Evolutionary conservation across 176 grass and related monocot species (phyloP), one percentile per base, ranked within the genome.

Genomic region (Triticum turgidum): DNA sequence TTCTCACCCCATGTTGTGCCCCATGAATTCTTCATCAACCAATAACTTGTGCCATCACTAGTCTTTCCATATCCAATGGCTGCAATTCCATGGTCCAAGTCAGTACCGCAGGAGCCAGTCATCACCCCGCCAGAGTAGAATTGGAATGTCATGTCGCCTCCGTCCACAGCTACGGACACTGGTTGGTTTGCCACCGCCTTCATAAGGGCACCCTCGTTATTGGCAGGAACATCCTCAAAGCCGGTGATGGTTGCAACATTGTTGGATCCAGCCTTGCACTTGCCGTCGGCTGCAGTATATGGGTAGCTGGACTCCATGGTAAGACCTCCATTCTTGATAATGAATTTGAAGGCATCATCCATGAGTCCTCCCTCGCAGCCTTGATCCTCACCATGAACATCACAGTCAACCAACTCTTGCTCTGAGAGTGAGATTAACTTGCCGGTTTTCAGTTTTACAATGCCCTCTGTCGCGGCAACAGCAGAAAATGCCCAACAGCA

Each of bases 401-500:
- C 76, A 18, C 88, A 93, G 0, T 88, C 88, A 77, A 90, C 86
- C 2, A 93, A 34, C 33, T 93, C 88, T 79, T 93, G 91, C 45
- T 93, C 81, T 0, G 85, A 93, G 6, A 90, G 25, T 5, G 88
- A 93, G 41, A 88, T 25, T 0, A 93, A 84, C 13, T 87, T 89
- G 3, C 87, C 87, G 0, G 74, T 89, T 76, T 73, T 87, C 6
- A 89, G 21, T 33, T 91, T 86, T 5, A 85, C 87, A 54, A 91
- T 88, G 7, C 86, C 90, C 32, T 88, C 86, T 5, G 71, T 71
- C 5, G 87, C 82, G 13, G 79, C 86, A 15, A 86, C 87, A 0
- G 83, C 87, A 1, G 90, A 92, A 70, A 92, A 92, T 0, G 83
- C 87, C 87, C 87, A 89, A 11, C 89, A 91, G 5, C 82, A 87